Evolutionary conservation across 768 basidiomycete genomes (phyloP).

Genomic region (Boletus barrowsii): DNA sequence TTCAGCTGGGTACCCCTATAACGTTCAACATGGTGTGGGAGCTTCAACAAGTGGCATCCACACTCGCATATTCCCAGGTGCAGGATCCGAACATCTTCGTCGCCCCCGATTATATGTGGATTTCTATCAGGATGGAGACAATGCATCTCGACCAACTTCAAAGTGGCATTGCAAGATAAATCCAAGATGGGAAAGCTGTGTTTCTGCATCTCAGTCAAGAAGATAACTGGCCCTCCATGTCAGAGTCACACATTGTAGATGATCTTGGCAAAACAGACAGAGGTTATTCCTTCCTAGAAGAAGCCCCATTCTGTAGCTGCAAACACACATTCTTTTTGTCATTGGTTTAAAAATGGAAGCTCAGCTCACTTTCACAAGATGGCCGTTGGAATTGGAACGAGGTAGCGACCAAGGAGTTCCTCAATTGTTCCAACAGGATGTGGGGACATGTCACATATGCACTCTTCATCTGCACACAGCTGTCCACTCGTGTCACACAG

Average conservation of each 20-base stretch:
- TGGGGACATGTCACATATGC: background rate
- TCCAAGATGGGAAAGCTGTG: background rate
- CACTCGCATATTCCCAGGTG: background rate
- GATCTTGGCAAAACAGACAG: background rate
- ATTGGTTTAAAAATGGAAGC: background rate
- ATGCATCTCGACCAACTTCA: background rate
- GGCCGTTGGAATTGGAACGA: background rate
- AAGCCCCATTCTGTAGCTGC: background rate
- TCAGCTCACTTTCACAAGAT: background rate
- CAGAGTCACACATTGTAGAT: accelerated
- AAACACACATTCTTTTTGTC: background rate
- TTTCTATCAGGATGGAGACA: background rate
- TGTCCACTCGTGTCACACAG: background rate
- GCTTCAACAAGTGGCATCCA: slow-evolving; percentile 3
- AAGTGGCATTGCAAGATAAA: background rate
- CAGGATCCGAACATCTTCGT: slow-evolving; percentile 3
- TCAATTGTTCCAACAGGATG: no score
- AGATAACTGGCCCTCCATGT: background rate
- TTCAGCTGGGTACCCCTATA: background rate
- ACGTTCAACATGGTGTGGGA: slow-evolving; percentile 11
- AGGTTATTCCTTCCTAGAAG: slow-evolving; percentile 2
- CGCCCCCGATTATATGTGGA: background rate
- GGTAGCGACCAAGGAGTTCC: background rate
- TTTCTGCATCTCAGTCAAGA: background rate
- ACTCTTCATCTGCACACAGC: background rate